Percentiles rank a stretch among this genome's conserved stretches.
Conservation (phyloP, 441 rosid species). For the Lepidium campestre region DNA sequence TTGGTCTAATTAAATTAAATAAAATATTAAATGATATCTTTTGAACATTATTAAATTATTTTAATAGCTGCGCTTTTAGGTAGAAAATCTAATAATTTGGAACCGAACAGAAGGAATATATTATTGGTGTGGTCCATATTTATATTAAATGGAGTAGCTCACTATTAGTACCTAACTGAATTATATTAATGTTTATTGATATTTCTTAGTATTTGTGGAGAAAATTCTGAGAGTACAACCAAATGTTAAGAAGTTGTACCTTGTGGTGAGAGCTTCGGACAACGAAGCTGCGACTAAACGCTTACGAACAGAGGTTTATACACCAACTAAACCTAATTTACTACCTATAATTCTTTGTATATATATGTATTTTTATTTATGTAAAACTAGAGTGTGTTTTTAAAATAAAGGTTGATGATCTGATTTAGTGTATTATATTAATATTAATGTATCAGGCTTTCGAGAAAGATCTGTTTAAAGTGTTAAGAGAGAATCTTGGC, state of each 20-base stretch:
- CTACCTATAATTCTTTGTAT: not conserved
- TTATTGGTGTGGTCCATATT: too few relatives aligned
- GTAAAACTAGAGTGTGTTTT: not conserved
- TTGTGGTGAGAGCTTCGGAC: conserved; percentile 22
- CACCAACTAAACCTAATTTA: not conserved
- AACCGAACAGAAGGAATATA: too few relatives aligned
- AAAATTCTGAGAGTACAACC: conserved; percentile 28
- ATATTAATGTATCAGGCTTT: conserved; percentile 31
- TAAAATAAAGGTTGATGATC: not conserved
- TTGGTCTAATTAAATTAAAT: too few relatives aligned
- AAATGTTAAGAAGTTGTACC: conserved; percentile 25
- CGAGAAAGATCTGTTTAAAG: conserved; percentile 50
- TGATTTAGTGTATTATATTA: not conserved
- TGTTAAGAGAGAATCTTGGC: conserved; percentile 48
- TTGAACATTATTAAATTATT: too few relatives aligned
- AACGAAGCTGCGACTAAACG: conserved; percentile 15
- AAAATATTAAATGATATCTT: too few relatives aligned
- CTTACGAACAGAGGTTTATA: conserved; percentile 19
- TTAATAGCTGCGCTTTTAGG: too few relatives aligned
- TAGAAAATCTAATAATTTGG: too few relatives aligned
- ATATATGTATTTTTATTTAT: not conserved
- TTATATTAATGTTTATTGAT: not conserved
- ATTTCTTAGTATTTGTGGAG: conserved; percentile 21
- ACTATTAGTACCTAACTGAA: not conserved
- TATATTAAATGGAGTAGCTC: not conserved